phyloP scores from a whole-genome alignment of 2,329 filamentous ascomycete genomes.

The Xylogone sp. region DNA sequence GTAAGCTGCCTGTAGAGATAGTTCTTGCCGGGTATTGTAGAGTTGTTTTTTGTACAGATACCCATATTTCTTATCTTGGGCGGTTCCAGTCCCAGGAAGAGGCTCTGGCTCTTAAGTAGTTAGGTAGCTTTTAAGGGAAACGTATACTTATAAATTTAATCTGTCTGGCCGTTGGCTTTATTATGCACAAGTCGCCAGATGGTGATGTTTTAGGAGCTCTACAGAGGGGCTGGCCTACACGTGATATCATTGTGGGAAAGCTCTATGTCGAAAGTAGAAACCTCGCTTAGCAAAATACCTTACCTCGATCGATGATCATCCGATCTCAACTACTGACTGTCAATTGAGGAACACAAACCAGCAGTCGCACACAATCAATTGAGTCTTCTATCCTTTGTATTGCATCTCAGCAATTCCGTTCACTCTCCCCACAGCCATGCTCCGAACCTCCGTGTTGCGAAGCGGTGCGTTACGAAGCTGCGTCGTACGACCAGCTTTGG shows the following conservation, averaged over 20 bases:
- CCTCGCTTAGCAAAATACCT: neutral
- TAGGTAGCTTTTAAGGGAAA: neutral
- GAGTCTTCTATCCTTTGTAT: neutral
- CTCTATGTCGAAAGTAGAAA: neutral
- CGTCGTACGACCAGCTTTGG: conserved; percentile 5
- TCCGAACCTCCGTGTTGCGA: conserved; percentile 36
- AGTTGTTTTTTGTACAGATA: neutral
- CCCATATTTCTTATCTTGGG: neutral
- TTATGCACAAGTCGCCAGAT: no score
- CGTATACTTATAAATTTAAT: neutral
- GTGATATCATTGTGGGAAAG: neutral
- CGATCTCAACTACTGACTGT: neutral
- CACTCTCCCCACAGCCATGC: conserved; percentile 11
- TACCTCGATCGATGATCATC: neutral
- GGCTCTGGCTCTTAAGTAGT: neutral
- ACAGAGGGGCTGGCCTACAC: no score
- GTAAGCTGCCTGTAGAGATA: no score
- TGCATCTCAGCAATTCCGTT: neutral
- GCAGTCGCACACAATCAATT: neutral
- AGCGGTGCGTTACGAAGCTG: conserved; percentile 34
- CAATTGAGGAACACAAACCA: neutral
- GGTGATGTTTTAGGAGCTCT: no score
- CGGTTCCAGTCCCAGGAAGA: neutral
- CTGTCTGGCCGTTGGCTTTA: no score
- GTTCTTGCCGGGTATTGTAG: no score